These are phyloP conservation scores for Effrenium voratum DNA, from an alignment of 73 alveolate species.

Conservation along the genomic window DNA sequence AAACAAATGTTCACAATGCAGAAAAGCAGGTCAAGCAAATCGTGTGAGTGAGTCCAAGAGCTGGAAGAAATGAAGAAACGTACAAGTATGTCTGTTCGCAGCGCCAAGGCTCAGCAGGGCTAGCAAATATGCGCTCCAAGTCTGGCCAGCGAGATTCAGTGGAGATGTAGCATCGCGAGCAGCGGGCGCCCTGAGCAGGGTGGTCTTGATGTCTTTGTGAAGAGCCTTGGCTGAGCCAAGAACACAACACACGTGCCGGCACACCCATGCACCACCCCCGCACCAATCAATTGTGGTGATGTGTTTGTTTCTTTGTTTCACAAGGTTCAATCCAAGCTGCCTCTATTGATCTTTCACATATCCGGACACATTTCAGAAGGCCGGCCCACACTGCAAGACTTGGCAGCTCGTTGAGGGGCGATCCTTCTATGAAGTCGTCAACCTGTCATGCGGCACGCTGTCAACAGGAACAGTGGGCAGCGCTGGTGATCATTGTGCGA, in stretches of 20 bases:
- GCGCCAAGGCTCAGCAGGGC: not conserved
- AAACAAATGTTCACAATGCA: too few species aligned
- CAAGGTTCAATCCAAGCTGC: not conserved
- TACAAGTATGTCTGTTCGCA: too few species aligned
- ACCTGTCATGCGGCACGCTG: too few species aligned
- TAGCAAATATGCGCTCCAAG: not conserved
- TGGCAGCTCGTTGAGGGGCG: not conserved
- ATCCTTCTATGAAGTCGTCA: not conserved
- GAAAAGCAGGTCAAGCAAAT: too few species aligned
- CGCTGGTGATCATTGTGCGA: too few species aligned
- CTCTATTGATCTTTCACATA: not conserved
- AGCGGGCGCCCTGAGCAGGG: not conserved
- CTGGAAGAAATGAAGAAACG: too few species aligned
- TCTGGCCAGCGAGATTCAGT: not conserved
- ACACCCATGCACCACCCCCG: not conserved
- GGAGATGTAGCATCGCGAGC: not conserved
- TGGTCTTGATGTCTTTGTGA: not conserved
- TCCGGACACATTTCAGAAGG: not conserved
- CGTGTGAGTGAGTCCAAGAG: not conserved
- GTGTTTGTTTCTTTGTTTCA: not conserved
- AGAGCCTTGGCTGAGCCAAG: not conserved
- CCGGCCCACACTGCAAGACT: not conserved
- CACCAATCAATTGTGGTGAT: not conserved
- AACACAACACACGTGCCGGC: not conserved
- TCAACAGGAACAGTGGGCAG: too few species aligned